phyloP scores from a whole-genome alignment of 2,329 filamentous ascomycete species.

The Trichoderma guizhouense region DNA sequence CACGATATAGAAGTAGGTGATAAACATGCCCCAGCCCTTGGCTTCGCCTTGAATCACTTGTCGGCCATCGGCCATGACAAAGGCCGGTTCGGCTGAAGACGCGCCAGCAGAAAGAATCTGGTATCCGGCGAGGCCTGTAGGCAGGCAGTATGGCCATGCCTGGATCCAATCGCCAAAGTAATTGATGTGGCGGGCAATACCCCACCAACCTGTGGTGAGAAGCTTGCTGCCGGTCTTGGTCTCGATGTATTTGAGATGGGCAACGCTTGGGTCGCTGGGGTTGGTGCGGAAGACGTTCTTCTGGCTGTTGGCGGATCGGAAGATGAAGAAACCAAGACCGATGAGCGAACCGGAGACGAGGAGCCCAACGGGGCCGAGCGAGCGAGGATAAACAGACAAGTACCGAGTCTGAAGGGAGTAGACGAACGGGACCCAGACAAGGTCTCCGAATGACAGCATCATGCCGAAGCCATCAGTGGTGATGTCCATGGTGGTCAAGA shows the following conservation, averaged over 20 bases:
- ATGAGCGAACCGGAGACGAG: constrained; percentile 65
- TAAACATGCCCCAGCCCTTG: constrained; percentile 77
- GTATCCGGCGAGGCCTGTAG: constrained; percentile 82
- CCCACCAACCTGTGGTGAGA: constrained; percentile 90
- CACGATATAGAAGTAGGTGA: constrained; percentile 92
- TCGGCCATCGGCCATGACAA: constrained; percentile 57
- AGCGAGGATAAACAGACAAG: constrained; percentile 74
- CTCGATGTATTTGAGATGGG: constrained; percentile 80
- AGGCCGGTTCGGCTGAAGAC: constrained; percentile 47
- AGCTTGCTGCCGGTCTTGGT: constrained; percentile 79
- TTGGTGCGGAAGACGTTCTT: constrained; percentile 93
- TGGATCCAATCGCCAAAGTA: constrained; percentile 95
- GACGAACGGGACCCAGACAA: constrained; percentile 88
- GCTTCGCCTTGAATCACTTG: constrained; percentile 69
- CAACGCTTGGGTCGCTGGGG: constrained; percentile 73
- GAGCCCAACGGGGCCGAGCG: constrained; percentile 68
- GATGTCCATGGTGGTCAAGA: constrained; percentile 92
- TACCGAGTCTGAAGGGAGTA: constrained; percentile 85
- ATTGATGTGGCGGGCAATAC: constrained; percentile 86
- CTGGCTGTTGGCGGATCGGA: constrained; percentile 89
- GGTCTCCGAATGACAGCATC: constrained; percentile 90
- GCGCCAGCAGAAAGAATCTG: constrained; percentile 59
- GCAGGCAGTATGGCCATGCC: constrained; percentile 85
- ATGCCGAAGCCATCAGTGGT: constrained; percentile 91
- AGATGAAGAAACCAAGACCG: constrained; percentile 77